phyloP scores from a whole-genome alignment of 208 protist species.

The Acanthamoeba lugdunensis region DNA sequence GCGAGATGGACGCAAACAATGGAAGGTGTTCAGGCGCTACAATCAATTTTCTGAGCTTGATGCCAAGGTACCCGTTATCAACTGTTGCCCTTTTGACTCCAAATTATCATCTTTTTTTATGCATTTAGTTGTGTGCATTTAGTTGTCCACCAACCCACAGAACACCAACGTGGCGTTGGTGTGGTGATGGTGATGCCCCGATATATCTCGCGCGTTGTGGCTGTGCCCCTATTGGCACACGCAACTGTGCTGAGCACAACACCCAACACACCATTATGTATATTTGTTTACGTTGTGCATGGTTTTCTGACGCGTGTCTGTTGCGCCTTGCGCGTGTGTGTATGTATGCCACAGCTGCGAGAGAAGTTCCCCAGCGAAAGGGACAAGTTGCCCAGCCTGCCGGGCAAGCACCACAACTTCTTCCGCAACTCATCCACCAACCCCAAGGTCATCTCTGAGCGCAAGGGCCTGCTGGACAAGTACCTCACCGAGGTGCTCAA shows the following conservation, averaged over 20 bases:
- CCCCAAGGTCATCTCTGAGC: conserved; percentile 60
- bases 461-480: conserved; percentile 65
- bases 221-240: no score
- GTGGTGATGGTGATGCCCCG: no score
- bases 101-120: background rate
- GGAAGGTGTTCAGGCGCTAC: conserved; percentile 45
- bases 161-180: no score
- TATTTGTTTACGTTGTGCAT: background rate
- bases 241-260: no score
- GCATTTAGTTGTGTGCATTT: background rate
- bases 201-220: no score
- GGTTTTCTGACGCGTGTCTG: background rate
- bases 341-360: conserved; percentile 7
- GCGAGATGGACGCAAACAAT: background rate
- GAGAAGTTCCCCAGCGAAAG: conserved; percentile 36
- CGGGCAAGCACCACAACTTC: conserved; percentile 70
- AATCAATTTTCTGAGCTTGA: conserved; percentile 70
- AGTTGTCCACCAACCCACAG: background rate
- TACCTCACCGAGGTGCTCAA: conserved; percentile 63
- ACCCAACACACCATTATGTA: no score
- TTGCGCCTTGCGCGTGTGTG: background rate
- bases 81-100: background rate
- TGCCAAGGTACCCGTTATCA: background rate
- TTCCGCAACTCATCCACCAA: conserved; percentile 66
- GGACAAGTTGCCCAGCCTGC: conserved; percentile 27